Evolutionary conservation across 2,329 filamentous ascomycete species (phyloP).

Genomic region (Neoascochyta sp.): DNA sequence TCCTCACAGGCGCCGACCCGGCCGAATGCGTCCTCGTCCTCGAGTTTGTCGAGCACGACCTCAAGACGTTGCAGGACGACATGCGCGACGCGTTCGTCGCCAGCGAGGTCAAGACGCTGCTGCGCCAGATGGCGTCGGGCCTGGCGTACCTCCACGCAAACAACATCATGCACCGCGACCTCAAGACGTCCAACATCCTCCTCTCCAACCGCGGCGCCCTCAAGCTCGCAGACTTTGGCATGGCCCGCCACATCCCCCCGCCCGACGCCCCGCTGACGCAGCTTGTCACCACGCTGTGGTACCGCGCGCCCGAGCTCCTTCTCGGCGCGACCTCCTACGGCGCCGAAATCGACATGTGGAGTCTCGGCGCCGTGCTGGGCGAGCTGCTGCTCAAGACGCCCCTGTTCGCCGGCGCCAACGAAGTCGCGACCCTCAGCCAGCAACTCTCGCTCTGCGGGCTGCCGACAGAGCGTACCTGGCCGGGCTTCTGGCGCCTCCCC

Average conservation of each 20-base stretch:
- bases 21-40: constrained; percentile 85
- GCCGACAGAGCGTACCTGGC: constrained; percentile 79
- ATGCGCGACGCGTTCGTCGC: constrained; percentile 92
- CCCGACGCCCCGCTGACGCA: constrained; percentile 74
- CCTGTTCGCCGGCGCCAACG: constrained; percentile 81
- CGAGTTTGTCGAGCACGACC: constrained; percentile 95
- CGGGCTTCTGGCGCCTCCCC: constrained; percentile 77
- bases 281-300: constrained; percentile 96
- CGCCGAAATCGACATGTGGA: constrained; percentile 86
- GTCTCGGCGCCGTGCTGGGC: constrained; percentile 90
- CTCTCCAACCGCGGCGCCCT: constrained; percentile 93
- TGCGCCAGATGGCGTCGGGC: constrained; percentile 76
- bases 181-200: constrained; percentile 57
- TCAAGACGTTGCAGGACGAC: constrained; percentile 87
- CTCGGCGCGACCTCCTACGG: constrained; percentile 76
- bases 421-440: constrained; percentile 75
- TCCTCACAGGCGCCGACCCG: constrained; percentile 69
- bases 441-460: constrained; percentile 89
- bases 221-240: constrained; percentile 96
- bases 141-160: constrained; percentile 81
- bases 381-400: constrained; percentile 83
- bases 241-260: constrained; percentile 79
- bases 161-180: constrained; percentile 67
- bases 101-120: constrained; percentile 86
- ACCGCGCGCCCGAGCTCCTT: constrained; percentile 85